These are phyloP conservation scores for Brettanomyces naardenensis DNA, from an alignment of 805 yeast species.

Conservation along the genomic window DNA sequence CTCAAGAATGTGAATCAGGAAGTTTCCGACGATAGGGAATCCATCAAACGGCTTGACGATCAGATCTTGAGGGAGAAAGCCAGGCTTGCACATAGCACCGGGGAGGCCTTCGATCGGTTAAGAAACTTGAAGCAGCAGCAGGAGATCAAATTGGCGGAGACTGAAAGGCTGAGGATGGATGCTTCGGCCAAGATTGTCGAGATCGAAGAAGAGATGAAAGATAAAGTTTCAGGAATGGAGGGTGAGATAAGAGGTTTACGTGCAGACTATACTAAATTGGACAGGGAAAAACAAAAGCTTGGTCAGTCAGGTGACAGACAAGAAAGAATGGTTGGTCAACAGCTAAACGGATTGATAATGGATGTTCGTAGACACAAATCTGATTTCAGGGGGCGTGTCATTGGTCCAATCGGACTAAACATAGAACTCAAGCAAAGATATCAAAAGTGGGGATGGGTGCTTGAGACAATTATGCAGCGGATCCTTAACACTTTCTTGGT, in stretches of 20 bases:
- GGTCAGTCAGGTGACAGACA: conserved; percentile 23
- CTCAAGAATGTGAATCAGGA: conserved; percentile 5
- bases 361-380: conserved; percentile 29
- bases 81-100: conserved; percentile 24
- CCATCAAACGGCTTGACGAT: conserved; percentile 19
- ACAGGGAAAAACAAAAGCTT: conserved; percentile 5
- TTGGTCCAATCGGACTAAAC: conserved; percentile 74
- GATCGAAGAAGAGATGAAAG: background rate
- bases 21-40: conserved; percentile 10
- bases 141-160: background rate
- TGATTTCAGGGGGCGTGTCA: conserved; percentile 43
- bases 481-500: conserved; percentile 62
- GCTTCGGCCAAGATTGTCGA: background rate
- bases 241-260: background rate
- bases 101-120: conserved; percentile 1
- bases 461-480: conserved; percentile 48
- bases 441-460: conserved; percentile 47
- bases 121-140: background rate
- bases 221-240: background rate
- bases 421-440: conserved; percentile 49
- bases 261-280: background rate
- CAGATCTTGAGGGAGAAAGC: conserved; percentile 26
- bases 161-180: background rate
- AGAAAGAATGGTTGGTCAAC: conserved; percentile 42
- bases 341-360: conserved; percentile 32